Evolutionary conservation across 106 monocot genomes (phyloP).

Genomic region (Alisma plantagoaquatica): DNA sequence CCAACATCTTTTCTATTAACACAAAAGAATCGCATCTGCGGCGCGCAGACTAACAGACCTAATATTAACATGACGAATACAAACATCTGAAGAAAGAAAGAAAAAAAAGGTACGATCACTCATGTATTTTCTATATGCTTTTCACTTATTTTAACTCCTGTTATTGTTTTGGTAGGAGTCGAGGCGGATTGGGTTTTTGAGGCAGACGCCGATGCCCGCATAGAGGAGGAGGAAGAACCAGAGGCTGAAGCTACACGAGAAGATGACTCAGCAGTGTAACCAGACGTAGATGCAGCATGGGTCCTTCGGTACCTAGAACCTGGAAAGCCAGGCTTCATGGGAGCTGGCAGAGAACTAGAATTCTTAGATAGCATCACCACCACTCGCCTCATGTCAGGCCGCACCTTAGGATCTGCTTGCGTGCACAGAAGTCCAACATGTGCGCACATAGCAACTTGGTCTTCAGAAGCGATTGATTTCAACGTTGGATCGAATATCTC

Average conservation of each 20-base stretch:
- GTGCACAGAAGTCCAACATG: conserved; percentile 63
- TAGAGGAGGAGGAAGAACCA: conserved; percentile 3
- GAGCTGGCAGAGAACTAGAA: conserved; percentile 44
- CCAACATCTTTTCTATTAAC: no score
- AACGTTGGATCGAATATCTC: conserved; percentile 42
- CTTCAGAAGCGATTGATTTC: conserved; percentile 6
- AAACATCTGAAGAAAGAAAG: no score
- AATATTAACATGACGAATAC: no score
- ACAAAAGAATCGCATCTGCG: no score
- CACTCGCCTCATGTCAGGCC: conserved; percentile 62
- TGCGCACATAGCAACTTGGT: conserved; percentile 40
- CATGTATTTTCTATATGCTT: no score
- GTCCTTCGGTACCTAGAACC: conserved; percentile 29
- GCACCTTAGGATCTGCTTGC: conserved; percentile 41
- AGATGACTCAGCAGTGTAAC: conserved; percentile 1
- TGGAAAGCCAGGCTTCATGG: conserved; percentile 35
- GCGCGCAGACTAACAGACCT: no score
- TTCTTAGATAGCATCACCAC: conserved; percentile 51
- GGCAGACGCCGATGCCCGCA: no score
- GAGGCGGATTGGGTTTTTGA: no score
- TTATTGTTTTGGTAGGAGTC: no score
- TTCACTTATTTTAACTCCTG: no score
- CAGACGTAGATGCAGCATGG: conserved; percentile 2
- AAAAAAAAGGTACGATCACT: no score
- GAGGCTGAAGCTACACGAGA: conserved; percentile 2